Base-by-base conservation (phyloP, 1,284 basidiomycete genomes). In the Butyriboletus appendiculatus region DNA sequence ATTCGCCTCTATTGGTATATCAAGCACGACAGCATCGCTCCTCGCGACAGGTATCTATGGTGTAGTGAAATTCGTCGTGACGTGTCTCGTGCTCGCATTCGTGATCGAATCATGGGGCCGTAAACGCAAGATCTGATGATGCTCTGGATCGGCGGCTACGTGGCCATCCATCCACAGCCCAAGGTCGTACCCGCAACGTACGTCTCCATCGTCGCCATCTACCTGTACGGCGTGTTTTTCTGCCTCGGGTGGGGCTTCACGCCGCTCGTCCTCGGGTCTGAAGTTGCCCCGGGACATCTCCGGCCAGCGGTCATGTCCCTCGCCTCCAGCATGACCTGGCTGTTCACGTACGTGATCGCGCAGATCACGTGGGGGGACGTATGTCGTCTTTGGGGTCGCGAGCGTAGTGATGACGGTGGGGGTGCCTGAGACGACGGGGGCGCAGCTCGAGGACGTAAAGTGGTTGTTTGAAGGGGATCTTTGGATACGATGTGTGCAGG, bases 11-110 rank as follows among this genome's bases (percentile, higher is more conserved):
- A 78, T 89, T 35, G 81, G 83, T 4, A 74, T 86, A 45, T 74
- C 71, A 7, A 80, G 79, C 4, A 76, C 76, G 26, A 79, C 75
- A 2, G 74, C 78, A 2, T 73, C 73, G 20, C 73, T 86, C 8
- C 75, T 86, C 52, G 82, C 84, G 1, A 85, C 83, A 0, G 84
- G 84, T 43, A 74, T 86, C 40, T 85, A 84, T 61, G 83, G 83
- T 51, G 76, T 83, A 49, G 81, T 85, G 63, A 85, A 84, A 65
- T 81, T 81, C 24, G 59, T 76, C 22, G 61, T 73, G 5, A 74
- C 77, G 5, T 66, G 62, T n/a, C 52, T 76, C 48, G 73, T 73
- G 14, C 70, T 82, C 16, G 62, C 68, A 2, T 73, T 79, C 52
- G 73, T 80, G 24, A 75, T 81, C 37, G 79, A 81, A 54, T 62